These are phyloP conservation scores for Baudoinia panamericana DNA, from an alignment of 495 filamentous ascomycete species.

Conservation along the genomic window DNA sequence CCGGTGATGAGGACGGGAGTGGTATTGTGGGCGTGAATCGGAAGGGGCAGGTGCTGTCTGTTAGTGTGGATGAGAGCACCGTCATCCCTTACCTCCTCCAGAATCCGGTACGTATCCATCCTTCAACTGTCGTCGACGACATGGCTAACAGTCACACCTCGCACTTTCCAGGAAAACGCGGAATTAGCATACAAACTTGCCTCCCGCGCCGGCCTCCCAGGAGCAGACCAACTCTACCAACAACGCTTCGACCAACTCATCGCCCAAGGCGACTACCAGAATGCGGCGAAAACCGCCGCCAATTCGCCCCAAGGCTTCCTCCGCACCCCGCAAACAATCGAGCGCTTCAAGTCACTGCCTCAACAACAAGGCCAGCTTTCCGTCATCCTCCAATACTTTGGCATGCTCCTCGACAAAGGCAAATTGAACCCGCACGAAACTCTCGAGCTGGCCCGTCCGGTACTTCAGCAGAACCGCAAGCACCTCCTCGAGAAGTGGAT, in stretches of 20 bases:
- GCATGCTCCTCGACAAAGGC: conserved; percentile 91
- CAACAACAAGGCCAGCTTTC: conserved; percentile 68
- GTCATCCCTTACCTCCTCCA: conserved; percentile 89
- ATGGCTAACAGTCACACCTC: no score
- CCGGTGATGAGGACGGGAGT: conserved; percentile 65
- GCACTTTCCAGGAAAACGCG: no score
- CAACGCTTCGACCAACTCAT: conserved; percentile 84
- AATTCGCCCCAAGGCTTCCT: conserved; percentile 94
- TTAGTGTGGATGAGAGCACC: conserved; percentile 79
- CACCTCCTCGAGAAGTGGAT: conserved; percentile 97
- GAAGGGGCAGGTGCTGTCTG: conserved; percentile 89
- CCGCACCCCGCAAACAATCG: conserved; percentile 83
- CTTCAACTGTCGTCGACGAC: no score
- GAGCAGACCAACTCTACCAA: conserved; percentile 87
- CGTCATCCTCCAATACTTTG: conserved; percentile 93
- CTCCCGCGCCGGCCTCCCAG: conserved; percentile 81
- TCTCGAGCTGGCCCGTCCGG: conserved; percentile 81
- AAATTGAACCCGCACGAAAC: conserved; percentile 84
- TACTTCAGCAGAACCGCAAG: conserved; percentile 85
- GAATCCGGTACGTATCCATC: no score
- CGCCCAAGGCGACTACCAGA: conserved; percentile 57
- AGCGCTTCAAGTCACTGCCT: conserved; percentile 79
- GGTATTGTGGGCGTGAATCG: conserved; percentile 93
- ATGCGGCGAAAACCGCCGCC: conserved; percentile 88
- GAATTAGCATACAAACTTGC: conserved; percentile 89